Evolutionary conservation across 306 rosid genomes (phyloP).

Genomic region (Cicer pinnatifidum): DNA sequence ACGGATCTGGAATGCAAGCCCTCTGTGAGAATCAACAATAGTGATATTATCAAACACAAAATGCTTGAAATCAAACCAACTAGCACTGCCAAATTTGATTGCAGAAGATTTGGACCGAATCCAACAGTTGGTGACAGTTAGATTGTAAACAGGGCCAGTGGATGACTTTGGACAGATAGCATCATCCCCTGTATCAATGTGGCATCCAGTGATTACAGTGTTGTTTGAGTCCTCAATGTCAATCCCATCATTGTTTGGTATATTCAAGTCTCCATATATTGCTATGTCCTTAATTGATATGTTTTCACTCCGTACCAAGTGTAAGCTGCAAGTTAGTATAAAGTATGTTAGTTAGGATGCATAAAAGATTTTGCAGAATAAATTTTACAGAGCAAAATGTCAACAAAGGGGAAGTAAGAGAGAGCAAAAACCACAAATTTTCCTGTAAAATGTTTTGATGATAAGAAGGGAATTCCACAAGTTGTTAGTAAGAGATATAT

Average conservation of each 20-base stretch:
- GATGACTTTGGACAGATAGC: conserved; percentile 89
- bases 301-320: conserved; percentile 68
- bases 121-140: conserved; percentile 77
- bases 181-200: conserved; percentile 91
- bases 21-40: conserved; percentile 90
- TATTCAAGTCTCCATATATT: conserved; percentile 81
- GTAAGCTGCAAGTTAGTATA: conserved; percentile 67
- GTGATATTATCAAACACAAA: conserved; percentile 81
- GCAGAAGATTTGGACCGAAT: conserved; percentile 90
- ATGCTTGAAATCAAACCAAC: conserved; percentile 71
- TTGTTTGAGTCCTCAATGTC: conserved; percentile 94
- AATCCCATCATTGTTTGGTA: conserved; percentile 92
- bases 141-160: conserved; percentile 70
- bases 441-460: not conserved
- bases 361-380: conserved; percentile 14
- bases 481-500: not conserved
- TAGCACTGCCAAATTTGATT: conserved; percentile 89
- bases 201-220: conserved; percentile 73
- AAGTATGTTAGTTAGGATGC: conserved; percentile 31
- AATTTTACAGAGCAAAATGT: not conserved
- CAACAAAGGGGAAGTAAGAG: not conserved
- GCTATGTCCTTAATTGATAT: conserved; percentile 61
- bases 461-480: not conserved
- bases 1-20: conserved; percentile 85
- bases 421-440: not conserved